Evolutionary conservation across 2,329 filamentous ascomycete genomes (phyloP), one percentile per base, ranked within the genome.

Genomic region (Pseudopithomyces chartarum): DNA sequence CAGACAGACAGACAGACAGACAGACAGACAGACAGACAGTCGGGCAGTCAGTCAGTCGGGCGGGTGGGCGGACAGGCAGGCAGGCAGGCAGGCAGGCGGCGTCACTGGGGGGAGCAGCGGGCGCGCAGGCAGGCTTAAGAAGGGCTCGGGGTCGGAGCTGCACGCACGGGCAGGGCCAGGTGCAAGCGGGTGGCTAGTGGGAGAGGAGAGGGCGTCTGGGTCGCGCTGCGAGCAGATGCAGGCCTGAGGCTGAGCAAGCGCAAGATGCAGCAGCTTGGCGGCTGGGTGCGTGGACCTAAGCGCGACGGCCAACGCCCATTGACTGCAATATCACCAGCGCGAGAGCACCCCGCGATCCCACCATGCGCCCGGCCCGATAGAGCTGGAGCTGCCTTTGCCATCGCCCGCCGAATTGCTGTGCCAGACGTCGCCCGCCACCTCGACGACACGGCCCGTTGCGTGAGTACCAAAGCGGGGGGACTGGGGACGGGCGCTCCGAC

Each of bases 91-190:
- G 32, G 11, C 26, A 36, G 42, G 46, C 13, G n/a, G 50, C 5
- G 40, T 33, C 45, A 32, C 20, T n/a, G 46, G n/a, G n/a, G n/a
- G n/a, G 19, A 43, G 50, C 34, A 29, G 22, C 48, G 49, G 57
- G 49, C 46, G 34, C 13, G 55, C 52, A 54, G 34, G 55, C 52
- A 54, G 34, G n/a, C 62, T 65, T 68, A 66, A 65, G 57, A 68
- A 61, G 58, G 50, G 56, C 59, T 56, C 44, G 54, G 59, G 53
- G 23, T 45, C 38, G 58, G 47, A 50, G 57, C 52, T 57, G 57
- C 57, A 59, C 39, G 60, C 54, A 57, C 60, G 56, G 54, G 44
- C 52, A 43, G 45, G n/a, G n/a, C n/a, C n/a, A n/a, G 54, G 51
- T 54, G 52, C 52, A 52, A 47, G 60, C 56, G 59, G 49, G 47